Evolutionary conservation across 306 rosid species (phyloP).

Genomic region (Benincasa hispida): DNA sequence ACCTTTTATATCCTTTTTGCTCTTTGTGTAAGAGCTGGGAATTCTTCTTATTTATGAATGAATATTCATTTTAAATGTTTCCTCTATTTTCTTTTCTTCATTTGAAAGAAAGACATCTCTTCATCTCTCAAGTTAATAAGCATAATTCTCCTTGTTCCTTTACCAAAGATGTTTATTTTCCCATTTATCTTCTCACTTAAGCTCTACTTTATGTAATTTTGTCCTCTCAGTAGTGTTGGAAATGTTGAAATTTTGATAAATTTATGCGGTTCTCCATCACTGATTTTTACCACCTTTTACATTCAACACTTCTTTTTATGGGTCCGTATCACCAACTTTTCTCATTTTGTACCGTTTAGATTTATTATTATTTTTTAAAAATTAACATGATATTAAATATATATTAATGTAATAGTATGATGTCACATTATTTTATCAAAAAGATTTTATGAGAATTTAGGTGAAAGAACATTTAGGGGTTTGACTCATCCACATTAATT

Average conservation of each 20-base stretch:
- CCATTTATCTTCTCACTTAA: neutral
- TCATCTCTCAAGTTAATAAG: neutral
- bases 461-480: too few species aligned
- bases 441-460: too few species aligned
- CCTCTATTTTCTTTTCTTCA: neutral
- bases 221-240: neutral
- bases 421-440: too few species aligned
- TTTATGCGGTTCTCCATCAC: too few species aligned
- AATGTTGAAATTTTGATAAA: neutral
- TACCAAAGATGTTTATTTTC: neutral
- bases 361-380: too few species aligned
- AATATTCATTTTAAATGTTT: neutral
- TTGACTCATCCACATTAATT: too few species aligned
- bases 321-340: too few species aligned
- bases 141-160: neutral
- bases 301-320: too few species aligned
- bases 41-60: constrained; percentile 8
- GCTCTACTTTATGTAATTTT: neutral
- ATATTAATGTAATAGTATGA: too few species aligned
- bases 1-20: neutral
- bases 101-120: neutral
- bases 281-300: too few species aligned
- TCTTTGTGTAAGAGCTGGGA: constrained; percentile 1
- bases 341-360: too few species aligned
- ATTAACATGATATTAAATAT: too few species aligned